These are phyloP conservation scores for Aspergillus vadensis DNA, from an alignment of 2,329 filamentous ascomycete species.

Conservation along the genomic window DNA sequence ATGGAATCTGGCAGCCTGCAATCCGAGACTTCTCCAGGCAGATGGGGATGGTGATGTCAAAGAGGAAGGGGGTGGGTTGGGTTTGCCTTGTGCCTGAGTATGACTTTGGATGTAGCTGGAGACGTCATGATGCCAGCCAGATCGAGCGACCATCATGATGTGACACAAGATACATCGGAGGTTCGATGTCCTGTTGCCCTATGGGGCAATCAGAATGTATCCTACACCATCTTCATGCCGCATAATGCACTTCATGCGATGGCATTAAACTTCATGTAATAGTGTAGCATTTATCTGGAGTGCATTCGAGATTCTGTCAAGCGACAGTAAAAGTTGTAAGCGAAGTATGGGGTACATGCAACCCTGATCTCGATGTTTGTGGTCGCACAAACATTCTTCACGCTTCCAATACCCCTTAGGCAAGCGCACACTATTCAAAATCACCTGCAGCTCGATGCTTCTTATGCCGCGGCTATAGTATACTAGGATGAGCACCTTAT, in stretches of 20 bases:
- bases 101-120: not conserved
- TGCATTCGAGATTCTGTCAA: no score
- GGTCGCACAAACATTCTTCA: not conserved
- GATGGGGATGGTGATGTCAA: not conserved
- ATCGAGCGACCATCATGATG: no score
- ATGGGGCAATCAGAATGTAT: no score
- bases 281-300: no score
- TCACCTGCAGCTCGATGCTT: not conserved
- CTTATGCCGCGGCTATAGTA: not conserved
- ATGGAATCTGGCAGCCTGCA: not conserved
- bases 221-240: not conserved
- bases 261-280: not conserved
- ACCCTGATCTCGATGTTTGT: not conserved
- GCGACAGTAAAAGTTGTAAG: no score
- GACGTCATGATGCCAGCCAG: not conserved
- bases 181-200: no score
- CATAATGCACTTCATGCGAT: not conserved
- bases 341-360: not conserved
- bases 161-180: no score
- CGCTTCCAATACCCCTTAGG: not conserved
- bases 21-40: not conserved
- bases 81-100: not conserved
- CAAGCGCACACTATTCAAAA: not conserved
- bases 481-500: not conserved
- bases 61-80: not conserved